Conservation (phyloP, 1,139 yeast genomes). For the Scheffersomyces segobiensis region DNA sequence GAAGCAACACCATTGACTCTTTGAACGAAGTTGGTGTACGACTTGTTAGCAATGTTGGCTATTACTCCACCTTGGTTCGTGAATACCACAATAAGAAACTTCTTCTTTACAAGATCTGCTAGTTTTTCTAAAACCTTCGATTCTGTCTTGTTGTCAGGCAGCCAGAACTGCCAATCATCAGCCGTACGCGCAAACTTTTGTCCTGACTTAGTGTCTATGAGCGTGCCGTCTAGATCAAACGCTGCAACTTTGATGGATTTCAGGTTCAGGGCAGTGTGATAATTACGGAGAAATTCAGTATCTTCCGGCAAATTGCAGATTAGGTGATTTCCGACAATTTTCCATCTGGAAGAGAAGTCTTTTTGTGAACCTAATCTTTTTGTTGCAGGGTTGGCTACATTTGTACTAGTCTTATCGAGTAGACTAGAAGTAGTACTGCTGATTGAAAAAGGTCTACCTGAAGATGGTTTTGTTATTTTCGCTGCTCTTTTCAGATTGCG, state of each 20-base stretch:
- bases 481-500: conserved; percentile 8
- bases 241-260: conserved; percentile 47
- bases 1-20: conserved; percentile 42
- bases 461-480: conserved; percentile 1
- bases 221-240: conserved; percentile 76
- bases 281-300: background rate
- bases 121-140: conserved; percentile 29
- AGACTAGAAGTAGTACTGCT: background rate
- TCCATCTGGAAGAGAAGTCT: conserved; percentile 21
- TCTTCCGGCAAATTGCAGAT: conserved; percentile 27
- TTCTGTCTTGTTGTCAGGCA: conserved; percentile 14
- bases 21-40: conserved; percentile 47
- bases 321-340: conserved; percentile 33
- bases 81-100: conserved; percentile 61
- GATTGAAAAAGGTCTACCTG: background rate
- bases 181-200: conserved; percentile 54
- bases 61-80: conserved; percentile 82
- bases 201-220: conserved; percentile 64
- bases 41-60: conserved; percentile 45
- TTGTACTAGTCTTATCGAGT: background rate
- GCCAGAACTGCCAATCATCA: conserved; percentile 71
- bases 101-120: conserved; percentile 18
- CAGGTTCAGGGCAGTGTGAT: background rate
- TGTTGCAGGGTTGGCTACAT: conserved; percentile 1
- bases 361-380: background rate